Evolutionary conservation across 2,329 filamentous ascomycete genomes (phyloP), one percentile per base, ranked within the genome.

Genomic region (Rachicladosporium sp.): DNA sequence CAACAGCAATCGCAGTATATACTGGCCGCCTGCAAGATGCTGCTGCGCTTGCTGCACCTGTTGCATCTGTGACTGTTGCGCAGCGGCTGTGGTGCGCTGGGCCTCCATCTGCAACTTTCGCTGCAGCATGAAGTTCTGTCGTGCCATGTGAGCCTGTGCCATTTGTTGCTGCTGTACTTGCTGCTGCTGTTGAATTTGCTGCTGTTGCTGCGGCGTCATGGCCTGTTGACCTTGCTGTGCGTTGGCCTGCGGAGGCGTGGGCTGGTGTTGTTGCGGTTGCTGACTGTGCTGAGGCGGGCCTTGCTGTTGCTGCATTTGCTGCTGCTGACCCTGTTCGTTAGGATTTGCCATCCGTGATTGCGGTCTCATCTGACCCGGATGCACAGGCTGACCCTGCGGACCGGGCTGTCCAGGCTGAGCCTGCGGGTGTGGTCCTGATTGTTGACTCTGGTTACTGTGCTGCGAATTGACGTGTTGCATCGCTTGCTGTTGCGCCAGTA

Each of bases 1-100:
- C 34, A 64, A 64, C 46, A 75, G 62, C 31, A 79, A 54, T 46
- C 66, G 67, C 43, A 77, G 47, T 8, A 75, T 68, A 13, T 67
- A 65, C 12, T 54, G 19, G 65, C 65, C 42, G 37, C 39, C 35
- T 29, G 58, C 57, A 19, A 19, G 15, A 19, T 19, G 15, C 39
- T 57, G 56, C 31, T 54, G 54, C 29, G 38, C 38, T 19, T 46
- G 37, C 29, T 50, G 48, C 11, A 38, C 41, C 9, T 44, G 43
- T 40, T 48, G 46, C 32, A 45, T 43, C 12, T 19, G 15, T 19
- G 15, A 19, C 15, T 19, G 15, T 5, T 19, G 15, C 45, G 48
- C 29, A 41, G 45, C 36, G 57, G 57, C 29, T 42, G 51, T 43
- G 60, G 61, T 47, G 66, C 35, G 38, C 10, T 40, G 49, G 41